A percentile compares a stretch with the other conserved stretches of the same genome.
Conservation (phyloP, 2,329 filamentous ascomycete genomes). For the Colletotrichum tabaci region DNA sequence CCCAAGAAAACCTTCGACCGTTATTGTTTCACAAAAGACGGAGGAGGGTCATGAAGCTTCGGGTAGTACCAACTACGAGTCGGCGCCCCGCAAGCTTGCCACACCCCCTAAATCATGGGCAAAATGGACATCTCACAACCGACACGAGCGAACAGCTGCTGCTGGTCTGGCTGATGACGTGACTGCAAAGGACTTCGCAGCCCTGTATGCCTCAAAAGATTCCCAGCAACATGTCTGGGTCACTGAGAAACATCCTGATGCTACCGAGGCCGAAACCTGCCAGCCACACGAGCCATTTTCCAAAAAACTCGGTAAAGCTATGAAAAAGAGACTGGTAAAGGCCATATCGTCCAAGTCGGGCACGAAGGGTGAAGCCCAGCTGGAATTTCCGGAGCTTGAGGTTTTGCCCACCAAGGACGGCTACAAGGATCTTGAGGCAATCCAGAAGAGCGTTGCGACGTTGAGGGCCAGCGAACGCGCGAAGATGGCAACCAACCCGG, state of each 20-base stretch:
- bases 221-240: slow-evolving; percentile 15
- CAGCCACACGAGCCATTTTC: slow-evolving; percentile 46
- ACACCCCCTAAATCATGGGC: slow-evolving; percentile 52
- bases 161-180: slow-evolving; percentile 47
- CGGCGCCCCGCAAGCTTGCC: slow-evolving; percentile 30
- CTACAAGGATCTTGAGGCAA: slow-evolving; percentile 51
- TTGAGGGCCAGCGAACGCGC: slow-evolving; percentile 46
- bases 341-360: slow-evolving; percentile 43
- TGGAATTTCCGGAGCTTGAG: slow-evolving; percentile 56
- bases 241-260: slow-evolving; percentile 28
- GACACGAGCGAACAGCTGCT: slow-evolving; percentile 48
- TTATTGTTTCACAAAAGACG: background rate
- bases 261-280: background rate
- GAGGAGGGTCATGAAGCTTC: background rate
- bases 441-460: slow-evolving; percentile 50
- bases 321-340: slow-evolving; percentile 48
- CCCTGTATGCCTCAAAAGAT: slow-evolving; percentile 41
- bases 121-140: slow-evolving; percentile 51
- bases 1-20: slow-evolving; percentile 1
- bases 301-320: slow-evolving; percentile 49
- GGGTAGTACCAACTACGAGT: slow-evolving; percentile 16
- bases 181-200: slow-evolving; percentile 50
- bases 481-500: slow-evolving; percentile 24
- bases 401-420: slow-evolving; percentile 50
- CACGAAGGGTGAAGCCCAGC: slow-evolving; percentile 19